These are phyloP conservation scores for Kwoniella dejecticola DNA, from an alignment of 768 basidiomycete genomes.

Conservation along the genomic window DNA sequence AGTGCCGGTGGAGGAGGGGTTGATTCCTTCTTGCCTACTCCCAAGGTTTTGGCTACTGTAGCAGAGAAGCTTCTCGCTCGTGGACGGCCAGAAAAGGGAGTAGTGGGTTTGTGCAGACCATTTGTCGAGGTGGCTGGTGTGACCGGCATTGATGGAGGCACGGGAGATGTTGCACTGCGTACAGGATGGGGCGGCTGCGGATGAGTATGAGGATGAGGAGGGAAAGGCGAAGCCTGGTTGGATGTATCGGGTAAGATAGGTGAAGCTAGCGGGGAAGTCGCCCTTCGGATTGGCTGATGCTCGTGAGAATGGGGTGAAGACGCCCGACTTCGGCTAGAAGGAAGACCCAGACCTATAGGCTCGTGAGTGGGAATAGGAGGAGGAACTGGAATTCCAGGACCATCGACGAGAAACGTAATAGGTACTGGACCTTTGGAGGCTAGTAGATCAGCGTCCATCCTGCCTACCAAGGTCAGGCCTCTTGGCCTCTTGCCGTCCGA, in stretches of 20 bases:
- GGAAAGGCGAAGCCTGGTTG: constrained; percentile 16
- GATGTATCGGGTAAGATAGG: constrained; percentile 8
- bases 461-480: constrained; percentile 48
- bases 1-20: constrained; percentile 19
- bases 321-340: constrained; percentile 15
- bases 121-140: background rate
- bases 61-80: constrained; percentile 42
- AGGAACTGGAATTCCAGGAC: constrained; percentile 22
- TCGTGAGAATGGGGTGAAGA: constrained; percentile 1
- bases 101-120: constrained; percentile 14
- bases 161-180: constrained; percentile 32
- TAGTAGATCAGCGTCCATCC: constrained; percentile 49
- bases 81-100: constrained; percentile 30
- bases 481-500: constrained; percentile 29
- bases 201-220: constrained; percentile 39
- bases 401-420: constrained; percentile 48
- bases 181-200: constrained; percentile 22
- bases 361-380: constrained; percentile 3
- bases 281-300: constrained; percentile 1
- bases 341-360: constrained; percentile 32
- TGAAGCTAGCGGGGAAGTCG: constrained; percentile 17
- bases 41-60: constrained; percentile 31
- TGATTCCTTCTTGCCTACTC: constrained; percentile 18
- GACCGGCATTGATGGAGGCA: constrained; percentile 7
- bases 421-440: constrained; percentile 50